Base-by-base conservation (phyloP, 1,284 basidiomycete genomes). In the Puccinia polysora region DNA sequence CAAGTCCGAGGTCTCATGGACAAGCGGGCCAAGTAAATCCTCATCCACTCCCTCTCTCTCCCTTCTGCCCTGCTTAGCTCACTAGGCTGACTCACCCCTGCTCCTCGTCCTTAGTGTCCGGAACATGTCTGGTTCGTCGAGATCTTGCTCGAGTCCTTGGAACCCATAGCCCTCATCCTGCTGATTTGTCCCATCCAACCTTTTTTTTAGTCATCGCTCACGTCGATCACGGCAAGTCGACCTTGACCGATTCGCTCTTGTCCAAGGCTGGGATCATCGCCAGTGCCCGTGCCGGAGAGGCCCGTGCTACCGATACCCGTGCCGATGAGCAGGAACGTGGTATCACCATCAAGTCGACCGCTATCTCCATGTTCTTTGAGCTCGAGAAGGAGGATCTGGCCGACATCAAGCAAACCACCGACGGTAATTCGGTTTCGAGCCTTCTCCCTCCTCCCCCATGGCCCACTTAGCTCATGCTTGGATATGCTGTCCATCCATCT, bases 181-280 rank as follows among this genome's bases (percentile, higher is more conserved):
- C 6, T 30, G 18, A 7, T 20, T 52, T 38, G 30, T 8, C 23
- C 15, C 5, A 7, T 20, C n/a, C 38, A 7, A 1, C 18, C n/a
- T n/a, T n/a, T n/a, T n/a, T n/a, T 10, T 10, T n/a, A 38, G 79
- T 80, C 56, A 80, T 80, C 77, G 79, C 79, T 72, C 79, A 80
- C 80, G 81, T 99, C 87, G 96, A 99, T 83, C 96, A 99, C 85
- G 96, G 96, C 84, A 99, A 99, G 84, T 98, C 96, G 74, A 98
- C 96, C 78, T 88, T 99, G 78, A 97, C 96, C 78, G 96, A 99
- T 83, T 97, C 96, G 65, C 86, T 99, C 71, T 94, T 99, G 79
- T 95, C 95, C 77, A 98, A 98, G 85, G 96, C 96, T 76, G 96
- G 96, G 87, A 99, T 99, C 81, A 97, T 99, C 80, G 95, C 96